These are phyloP conservation scores for Chenopodium suecicum DNA, from an alignment of 148 eudicot genomes.

Conservation along the genomic window DNA sequence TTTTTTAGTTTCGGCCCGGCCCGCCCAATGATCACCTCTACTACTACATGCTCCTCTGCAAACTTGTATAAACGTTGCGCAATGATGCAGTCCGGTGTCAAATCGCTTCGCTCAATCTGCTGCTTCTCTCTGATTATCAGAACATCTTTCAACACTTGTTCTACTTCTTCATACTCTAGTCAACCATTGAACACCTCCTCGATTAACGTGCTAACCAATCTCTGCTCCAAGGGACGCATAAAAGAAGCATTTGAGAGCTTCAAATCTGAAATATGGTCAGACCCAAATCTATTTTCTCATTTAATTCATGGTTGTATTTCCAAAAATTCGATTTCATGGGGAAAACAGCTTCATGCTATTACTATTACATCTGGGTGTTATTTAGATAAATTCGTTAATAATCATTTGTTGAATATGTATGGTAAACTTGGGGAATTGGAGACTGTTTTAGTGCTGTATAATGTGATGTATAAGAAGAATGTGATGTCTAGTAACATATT, in stretches of 20 bases:
- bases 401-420: slow-evolving; percentile 64
- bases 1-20: no score
- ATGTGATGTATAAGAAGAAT: slow-evolving; percentile 56
- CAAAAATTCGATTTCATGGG: slow-evolving; percentile 36
- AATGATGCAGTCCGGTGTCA: no score
- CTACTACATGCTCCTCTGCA: no score
- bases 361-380: slow-evolving; percentile 57
- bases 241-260: slow-evolving; percentile 64
- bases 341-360: slow-evolving; percentile 65
- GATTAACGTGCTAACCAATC: slow-evolving; percentile 28
- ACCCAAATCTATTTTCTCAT: slow-evolving; percentile 60
- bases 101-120: not conserved
- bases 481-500: slow-evolving; percentile 75
- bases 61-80: no score
- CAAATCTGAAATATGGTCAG: slow-evolving; percentile 42
- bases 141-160: not conserved
- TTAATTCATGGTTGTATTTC: slow-evolving; percentile 57
- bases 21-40: no score
- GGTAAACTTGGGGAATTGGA: slow-evolving; percentile 50
- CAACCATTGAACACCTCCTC: slow-evolving; percentile 5
- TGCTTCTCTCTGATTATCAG: slow-evolving; percentile 17
- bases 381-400: slow-evolving; percentile 51
- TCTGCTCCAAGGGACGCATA: slow-evolving; percentile 52
- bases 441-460: slow-evolving; percentile 43
- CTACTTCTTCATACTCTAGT: slow-evolving; percentile 24